These are phyloP conservation scores for Dipteronia dyeriana DNA, from an alignment of 345 rosid species.

Conservation along the genomic window DNA sequence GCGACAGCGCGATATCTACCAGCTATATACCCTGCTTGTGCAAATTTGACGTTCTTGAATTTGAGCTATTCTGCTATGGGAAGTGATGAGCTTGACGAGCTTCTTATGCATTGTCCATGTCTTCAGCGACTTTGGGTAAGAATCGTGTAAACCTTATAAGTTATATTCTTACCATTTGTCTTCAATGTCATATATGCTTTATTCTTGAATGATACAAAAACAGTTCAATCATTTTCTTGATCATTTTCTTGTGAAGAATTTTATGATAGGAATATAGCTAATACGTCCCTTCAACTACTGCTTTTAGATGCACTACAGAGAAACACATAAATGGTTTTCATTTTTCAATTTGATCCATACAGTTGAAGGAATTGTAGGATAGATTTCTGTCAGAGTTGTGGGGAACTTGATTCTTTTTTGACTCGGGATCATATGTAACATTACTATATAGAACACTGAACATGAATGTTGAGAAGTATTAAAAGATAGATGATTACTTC, in stretches of 20 bases:
- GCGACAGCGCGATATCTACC: constrained; percentile 45
- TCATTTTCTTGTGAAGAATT: neutral
- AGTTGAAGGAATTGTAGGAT: too few relatives aligned
- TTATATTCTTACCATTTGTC: neutral
- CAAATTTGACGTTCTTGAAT: constrained; percentile 57
- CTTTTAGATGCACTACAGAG: neutral
- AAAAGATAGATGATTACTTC: neutral
- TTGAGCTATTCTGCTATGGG: constrained; percentile 58
- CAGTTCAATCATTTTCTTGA: neutral
- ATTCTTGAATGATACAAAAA: neutral
- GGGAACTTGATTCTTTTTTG: too few relatives aligned
- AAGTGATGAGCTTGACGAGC: constrained; percentile 48
- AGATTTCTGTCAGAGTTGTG: too few relatives aligned
- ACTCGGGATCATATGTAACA: too few relatives aligned
- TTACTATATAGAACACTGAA: neutral
- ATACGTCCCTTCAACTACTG: neutral
- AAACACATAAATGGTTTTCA: too few relatives aligned
- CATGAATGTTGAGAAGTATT: neutral
- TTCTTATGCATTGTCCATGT: constrained; percentile 53
- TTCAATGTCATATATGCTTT: neutral
- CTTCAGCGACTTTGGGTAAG: constrained; percentile 68
- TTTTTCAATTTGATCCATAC: too few relatives aligned
- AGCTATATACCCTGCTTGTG: constrained; percentile 47
- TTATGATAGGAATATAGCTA: neutral
- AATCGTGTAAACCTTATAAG: neutral